Conservation (phyloP, 2,329 filamentous ascomycete species). For the Aspergillus intermedius region DNA sequence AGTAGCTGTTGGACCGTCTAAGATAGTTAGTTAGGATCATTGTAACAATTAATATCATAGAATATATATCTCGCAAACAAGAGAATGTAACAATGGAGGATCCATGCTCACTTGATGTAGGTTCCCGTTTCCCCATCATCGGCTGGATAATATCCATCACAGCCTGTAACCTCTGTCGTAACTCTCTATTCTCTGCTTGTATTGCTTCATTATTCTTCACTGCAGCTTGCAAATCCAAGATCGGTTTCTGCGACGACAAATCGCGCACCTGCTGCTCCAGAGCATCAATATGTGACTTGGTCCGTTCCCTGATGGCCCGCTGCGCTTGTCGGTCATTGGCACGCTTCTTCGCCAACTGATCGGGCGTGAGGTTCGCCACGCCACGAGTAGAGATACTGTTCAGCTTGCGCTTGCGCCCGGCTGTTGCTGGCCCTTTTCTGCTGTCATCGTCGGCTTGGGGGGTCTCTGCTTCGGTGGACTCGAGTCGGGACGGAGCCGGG, state of each 20-base stretch:
- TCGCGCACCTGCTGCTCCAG: conserved; percentile 68
- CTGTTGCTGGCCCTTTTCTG: conserved; percentile 11
- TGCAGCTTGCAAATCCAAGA: conserved; percentile 72
- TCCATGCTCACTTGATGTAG: conserved; percentile 13
- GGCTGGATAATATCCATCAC: conserved; percentile 53
- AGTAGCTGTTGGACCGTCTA: conserved; percentile 3
- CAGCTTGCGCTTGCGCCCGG: conserved; percentile 39
- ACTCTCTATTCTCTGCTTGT: conserved; percentile 72
- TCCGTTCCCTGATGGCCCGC: conserved; percentile 74
- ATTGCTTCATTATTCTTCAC: conserved; percentile 69
- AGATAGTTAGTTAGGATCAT: not conserved
- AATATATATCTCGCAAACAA: not conserved
- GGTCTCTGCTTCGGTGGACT: conserved; percentile 19
- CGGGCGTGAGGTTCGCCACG: conserved; percentile 78
- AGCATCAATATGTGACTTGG: conserved; percentile 69
- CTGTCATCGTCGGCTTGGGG: conserved; percentile 11
- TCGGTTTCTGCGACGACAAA: conserved; percentile 71
- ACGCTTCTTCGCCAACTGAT: conserved; percentile 82
- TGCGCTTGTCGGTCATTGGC: conserved; percentile 88
- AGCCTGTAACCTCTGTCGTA: conserved; percentile 60
- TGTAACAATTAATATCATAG: not conserved
- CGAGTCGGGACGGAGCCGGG: conserved; percentile 18
- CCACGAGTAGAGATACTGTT: conserved; percentile 53
- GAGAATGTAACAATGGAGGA: not conserved
- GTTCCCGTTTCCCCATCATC: conserved; percentile 33